Percentiles rank a stretch among this genome's conserved stretches.
These are phyloP conservation scores for Fusarium incarnatum DNA, from an alignment of 2,329 filamentous ascomycete species.

Conservation along the genomic window DNA sequence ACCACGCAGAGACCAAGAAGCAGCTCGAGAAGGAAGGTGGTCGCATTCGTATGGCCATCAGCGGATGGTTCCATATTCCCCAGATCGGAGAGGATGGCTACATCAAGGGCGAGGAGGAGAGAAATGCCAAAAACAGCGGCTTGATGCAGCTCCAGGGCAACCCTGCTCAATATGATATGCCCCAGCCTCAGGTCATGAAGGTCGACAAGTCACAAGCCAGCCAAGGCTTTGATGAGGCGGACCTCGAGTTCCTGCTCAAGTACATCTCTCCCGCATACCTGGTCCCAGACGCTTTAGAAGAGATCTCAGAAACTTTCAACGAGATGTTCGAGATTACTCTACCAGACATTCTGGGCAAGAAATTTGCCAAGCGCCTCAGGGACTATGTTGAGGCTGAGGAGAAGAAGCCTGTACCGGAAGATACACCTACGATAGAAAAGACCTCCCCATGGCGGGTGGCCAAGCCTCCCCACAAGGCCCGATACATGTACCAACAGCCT, in stretches of 20 bases:
- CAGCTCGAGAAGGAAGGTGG: slow-evolving; percentile 76
- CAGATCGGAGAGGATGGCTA: slow-evolving; percentile 94
- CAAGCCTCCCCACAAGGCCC: slow-evolving; percentile 92
- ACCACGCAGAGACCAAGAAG: slow-evolving; percentile 71
- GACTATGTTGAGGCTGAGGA: slow-evolving; percentile 77
- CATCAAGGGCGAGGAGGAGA: slow-evolving; percentile 87
- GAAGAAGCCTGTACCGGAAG: slow-evolving; percentile 57
- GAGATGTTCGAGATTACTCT: slow-evolving; percentile 88
- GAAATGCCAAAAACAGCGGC: slow-evolving; percentile 87
- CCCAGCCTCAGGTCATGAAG: slow-evolving; percentile 69
- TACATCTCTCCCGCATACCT: slow-evolving; percentile 93
- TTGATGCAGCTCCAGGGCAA: slow-evolving; percentile 93
- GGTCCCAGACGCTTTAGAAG: slow-evolving; percentile 88
- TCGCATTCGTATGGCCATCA: slow-evolving; percentile 94
- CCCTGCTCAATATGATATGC: slow-evolving; percentile 88
- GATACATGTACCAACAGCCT: slow-evolving; percentile 83
- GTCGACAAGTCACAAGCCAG: slow-evolving; percentile 56
- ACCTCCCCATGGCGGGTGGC: slow-evolving; percentile 78
- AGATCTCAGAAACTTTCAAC: slow-evolving; percentile 81
- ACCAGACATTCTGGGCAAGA: slow-evolving; percentile 79
- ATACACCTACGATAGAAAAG: slow-evolving; percentile 68
- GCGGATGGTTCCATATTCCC: slow-evolving; percentile 98
- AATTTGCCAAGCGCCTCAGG: slow-evolving; percentile 79
- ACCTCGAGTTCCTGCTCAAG: slow-evolving; percentile 89
- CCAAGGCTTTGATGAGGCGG: slow-evolving; percentile 76